Evolutionary conservation across 140 eudicot genomes (phyloP).

Genomic region (Senecio squalidus): DNA sequence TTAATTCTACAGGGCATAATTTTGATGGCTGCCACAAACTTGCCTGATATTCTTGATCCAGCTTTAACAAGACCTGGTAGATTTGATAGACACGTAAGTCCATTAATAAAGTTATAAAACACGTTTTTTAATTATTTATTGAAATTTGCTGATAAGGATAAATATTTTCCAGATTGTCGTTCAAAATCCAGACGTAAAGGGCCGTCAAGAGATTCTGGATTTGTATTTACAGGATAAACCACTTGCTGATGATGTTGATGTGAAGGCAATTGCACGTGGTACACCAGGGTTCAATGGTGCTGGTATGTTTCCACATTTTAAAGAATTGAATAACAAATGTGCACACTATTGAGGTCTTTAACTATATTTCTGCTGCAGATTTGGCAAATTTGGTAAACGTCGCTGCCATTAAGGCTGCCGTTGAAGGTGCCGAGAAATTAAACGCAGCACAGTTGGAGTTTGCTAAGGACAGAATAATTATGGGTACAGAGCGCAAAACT

Average conservation of each 20-base stretch:
- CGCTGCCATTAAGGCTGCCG: conserved; percentile 99
- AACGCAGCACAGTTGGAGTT: conserved; percentile 78
- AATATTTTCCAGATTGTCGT: conserved; percentile 66
- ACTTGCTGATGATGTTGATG: conserved; percentile 76
- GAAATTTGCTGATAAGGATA: conserved; percentile 8
- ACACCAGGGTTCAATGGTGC: conserved; percentile 99
- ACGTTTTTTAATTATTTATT: no score
- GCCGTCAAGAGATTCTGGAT: conserved; percentile 92
- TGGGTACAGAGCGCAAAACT: conserved; percentile 97
- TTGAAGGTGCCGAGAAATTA: conserved; percentile 87
- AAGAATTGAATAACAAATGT: neutral
- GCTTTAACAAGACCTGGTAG: conserved; percentile 99
- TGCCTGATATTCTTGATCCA: conserved; percentile 99
- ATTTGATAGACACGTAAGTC: conserved; percentile 98
- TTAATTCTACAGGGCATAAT: conserved; percentile 86
- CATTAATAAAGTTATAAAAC: no score
- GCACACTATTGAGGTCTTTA: neutral
- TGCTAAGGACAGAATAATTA: conserved; percentile 94
- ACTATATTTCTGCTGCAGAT: conserved; percentile 37
- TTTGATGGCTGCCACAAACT: conserved; percentile 98
- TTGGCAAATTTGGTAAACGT: conserved; percentile 92
- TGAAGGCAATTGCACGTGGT: conserved; percentile 88
- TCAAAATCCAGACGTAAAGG: conserved; percentile 91
- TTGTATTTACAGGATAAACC: conserved; percentile 91
- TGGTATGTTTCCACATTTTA: conserved; percentile 35